Base-by-base conservation (phyloP, 768 basidiomycete species). In the Cyclocybe aegerita region DNA sequence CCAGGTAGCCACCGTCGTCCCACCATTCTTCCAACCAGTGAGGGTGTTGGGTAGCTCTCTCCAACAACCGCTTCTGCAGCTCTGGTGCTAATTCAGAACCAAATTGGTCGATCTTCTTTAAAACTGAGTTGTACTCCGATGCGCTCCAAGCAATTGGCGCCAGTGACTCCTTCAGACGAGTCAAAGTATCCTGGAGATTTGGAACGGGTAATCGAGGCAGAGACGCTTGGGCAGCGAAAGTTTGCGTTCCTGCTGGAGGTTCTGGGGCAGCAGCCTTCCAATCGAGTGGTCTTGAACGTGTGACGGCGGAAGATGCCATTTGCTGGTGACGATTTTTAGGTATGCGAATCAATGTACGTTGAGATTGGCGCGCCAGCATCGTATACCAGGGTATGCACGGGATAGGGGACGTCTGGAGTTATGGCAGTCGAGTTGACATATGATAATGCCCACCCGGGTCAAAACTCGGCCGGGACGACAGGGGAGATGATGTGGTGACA, bases 1-100 rank as follows among this genome's bases (percentile, higher is more conserved):
- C 78, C 59, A 94, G 75, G 62, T 97, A 98, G 0, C 74, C 90
- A 11, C 63, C 66, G 56, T 91, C 86, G 64, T 98, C 93, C 94
- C 95, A 98, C 93, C 95, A 97, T 50, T 90, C 81, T 58, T 92
- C 90, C 17, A 98, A 73, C 94, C 94, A 98, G 59, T 92, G 88
- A 34, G 77, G 73, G 39, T 72, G 79, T 52, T 79, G 76, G 17
- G 70, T 70, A 12, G 80, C 76, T 39, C 81, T 75, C 37, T 76
- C 65, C 54, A 84, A 68, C 49, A 97, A 69, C 29, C 86, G 68
- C 39, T 72, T 63, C 54, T 96, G 93, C 31, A 96, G 75, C 61
- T 76, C 68, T 4, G 66, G 75, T 0, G 77, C 84, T 40, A 74
- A 74, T 1, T 62, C 66, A 3, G 49, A 53, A 7, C 67, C 82